Evolutionary conservation across 2,329 filamentous ascomycete genomes (phyloP), one percentile per base, ranked within the genome.

Genomic region (Chrysosporium queenslandicum): DNA sequence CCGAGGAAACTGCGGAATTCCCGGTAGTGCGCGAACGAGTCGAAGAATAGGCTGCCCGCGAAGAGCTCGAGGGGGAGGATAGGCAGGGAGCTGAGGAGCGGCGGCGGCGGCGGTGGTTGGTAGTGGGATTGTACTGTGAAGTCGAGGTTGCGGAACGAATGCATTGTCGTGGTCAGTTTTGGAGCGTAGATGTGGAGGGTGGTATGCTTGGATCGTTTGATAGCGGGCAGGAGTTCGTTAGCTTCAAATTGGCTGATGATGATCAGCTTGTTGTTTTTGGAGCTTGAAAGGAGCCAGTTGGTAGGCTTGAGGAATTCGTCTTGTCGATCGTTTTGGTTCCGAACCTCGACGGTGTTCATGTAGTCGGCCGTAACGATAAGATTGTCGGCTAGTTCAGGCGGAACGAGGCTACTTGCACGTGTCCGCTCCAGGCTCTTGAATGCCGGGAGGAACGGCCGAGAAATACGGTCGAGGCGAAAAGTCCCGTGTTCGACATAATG

Each of bases 1-100:
- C 58, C 60, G 2, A 58, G 54, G 21, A 60, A 50, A 4, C 37
- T 21, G 50, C 58, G 60, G 2, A 61, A 43, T 1, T 49, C 34
- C 18, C 50, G 37, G 36, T 86, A 87, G 47, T 83, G 75, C 0
- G 67, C 55, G 37, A 71, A 77, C 0, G 69, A 71, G 0, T 63
- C 63, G 9, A 86, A 69, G 58, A 86, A 87, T 0, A 86, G 69
- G 49, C 83, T 80, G 0, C 83, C 83, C 0, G 83, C 72, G 51
- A 87, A 86, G 0, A 87, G 70, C 49, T 78, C 51, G 16, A 54
- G 30, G 2, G 21, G 69, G 0, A 68, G 63, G 0, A 67, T 61
- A 62, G 58, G 63, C 8, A 53, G 1, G n/a, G n/a, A n/a, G n/a
- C n/a, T n/a, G n/a, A n/a, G n/a, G n/a, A n/a, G n/a, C n/a, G n/a